Conservation (phyloP, 129 eudicot species). For the Lonicera japonica region DNA sequence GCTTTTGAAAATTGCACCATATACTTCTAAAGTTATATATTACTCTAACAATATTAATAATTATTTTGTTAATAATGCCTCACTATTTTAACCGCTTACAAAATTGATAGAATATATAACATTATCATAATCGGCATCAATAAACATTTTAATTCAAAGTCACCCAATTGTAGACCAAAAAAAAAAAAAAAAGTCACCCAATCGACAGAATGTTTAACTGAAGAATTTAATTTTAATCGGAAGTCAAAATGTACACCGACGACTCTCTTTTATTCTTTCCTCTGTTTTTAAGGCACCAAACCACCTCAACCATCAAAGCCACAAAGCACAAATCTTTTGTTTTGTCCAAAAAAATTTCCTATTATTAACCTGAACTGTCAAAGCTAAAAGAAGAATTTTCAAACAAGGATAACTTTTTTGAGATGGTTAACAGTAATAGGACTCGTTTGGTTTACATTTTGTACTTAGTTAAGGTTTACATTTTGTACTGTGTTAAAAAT, state of each 20-base stretch:
- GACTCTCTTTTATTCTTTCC: too few relatives aligned
- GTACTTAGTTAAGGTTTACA: background rate
- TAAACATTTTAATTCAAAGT: background rate
- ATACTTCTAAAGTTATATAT: too few relatives aligned
- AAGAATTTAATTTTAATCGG: background rate
- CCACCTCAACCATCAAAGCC: constrained; percentile 3
- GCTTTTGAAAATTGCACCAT: too few relatives aligned
- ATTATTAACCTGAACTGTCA: background rate
- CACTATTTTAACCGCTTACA: background rate
- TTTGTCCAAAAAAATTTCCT: too few relatives aligned
- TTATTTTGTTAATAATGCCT: too few relatives aligned
- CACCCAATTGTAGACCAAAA: too few relatives aligned
- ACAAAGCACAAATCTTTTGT: background rate
- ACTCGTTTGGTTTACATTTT: too few relatives aligned
- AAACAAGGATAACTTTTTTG: background rate
- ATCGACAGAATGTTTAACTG: too few relatives aligned
- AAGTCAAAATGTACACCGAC: constrained; percentile 25
- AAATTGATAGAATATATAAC: background rate
- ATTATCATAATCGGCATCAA: background rate
- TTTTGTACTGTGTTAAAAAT: too few relatives aligned
- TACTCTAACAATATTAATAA: too few relatives aligned
- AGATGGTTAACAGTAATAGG: too few relatives aligned
- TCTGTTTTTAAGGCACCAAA: constrained; percentile 23
- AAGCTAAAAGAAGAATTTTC: constrained; percentile 3
- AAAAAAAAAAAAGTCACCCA: too few relatives aligned